phyloP scores from a whole-genome alignment of 208 protist species.

The Leishmania gerbilli region DNA sequence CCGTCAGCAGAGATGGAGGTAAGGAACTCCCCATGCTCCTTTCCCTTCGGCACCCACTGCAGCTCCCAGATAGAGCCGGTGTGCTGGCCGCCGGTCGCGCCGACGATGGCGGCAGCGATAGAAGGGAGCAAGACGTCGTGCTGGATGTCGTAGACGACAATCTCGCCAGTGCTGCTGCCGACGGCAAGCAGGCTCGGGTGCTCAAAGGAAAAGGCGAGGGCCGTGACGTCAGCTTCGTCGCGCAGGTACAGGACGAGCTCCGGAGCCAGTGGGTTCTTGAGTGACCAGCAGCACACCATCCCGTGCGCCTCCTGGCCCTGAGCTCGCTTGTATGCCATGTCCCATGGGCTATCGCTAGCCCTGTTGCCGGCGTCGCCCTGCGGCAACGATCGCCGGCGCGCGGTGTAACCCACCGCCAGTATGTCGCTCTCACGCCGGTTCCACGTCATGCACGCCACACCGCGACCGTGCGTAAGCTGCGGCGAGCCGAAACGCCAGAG shows the following conservation, averaged over 20 bases:
- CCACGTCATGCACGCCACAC: constrained; percentile 92
- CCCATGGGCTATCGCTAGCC: background rate
- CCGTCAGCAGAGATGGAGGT: constrained; percentile 96
- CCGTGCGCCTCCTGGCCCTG: constrained; percentile 48
- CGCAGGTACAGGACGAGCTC: constrained; percentile 86
- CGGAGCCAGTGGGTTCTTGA: constrained; percentile 94
- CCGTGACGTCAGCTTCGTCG: constrained; percentile 85
- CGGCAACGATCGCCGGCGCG: constrained; percentile 13
- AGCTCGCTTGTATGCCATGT: constrained; percentile 12
- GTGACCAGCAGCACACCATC: constrained; percentile 96
- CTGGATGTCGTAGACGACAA: constrained; percentile 95
- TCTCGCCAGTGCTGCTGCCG: constrained; percentile 91
- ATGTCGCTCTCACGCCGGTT: constrained; percentile 92
- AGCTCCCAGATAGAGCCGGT: constrained; percentile 95
- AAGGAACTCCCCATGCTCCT: constrained; percentile 91
- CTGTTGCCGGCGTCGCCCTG: background rate
- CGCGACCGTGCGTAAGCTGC: constrained; percentile 63
- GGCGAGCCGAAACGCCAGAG: constrained; percentile 90
- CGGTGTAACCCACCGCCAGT: constrained; percentile 53
- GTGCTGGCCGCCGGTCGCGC: constrained; percentile 80
- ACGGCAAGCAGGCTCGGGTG: constrained; percentile 94
- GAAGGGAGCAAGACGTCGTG: constrained; percentile 71
- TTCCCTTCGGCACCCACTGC: constrained; percentile 90
- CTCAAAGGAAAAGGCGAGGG: constrained; percentile 92
- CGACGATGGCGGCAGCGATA: constrained; percentile 56